phyloP scores from a whole-genome alignment of 495 filamentous ascomycete genomes.

The Sporormia fimetaria region DNA sequence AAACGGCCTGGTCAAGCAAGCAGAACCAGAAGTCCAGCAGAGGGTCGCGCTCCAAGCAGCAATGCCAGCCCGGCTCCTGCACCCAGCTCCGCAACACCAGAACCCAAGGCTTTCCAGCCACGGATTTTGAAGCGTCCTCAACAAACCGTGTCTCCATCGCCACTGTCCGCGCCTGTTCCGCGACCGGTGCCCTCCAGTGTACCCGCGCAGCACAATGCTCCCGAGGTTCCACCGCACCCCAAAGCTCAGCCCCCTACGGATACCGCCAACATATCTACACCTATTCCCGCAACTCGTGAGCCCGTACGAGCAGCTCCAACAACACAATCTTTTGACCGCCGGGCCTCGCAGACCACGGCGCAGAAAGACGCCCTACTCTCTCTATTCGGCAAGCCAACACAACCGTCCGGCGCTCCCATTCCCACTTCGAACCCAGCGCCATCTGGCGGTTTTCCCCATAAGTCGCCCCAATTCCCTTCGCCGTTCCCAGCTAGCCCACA shows the following conservation, averaged over 20 bases:
- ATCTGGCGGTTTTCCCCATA: too few relatives aligned
- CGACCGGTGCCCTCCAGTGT: not conserved
- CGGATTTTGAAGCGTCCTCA: slow-evolving; percentile 39
- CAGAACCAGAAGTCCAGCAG: slow-evolving; percentile 6
- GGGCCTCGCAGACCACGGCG: slow-evolving; percentile 34
- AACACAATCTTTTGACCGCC: slow-evolving; percentile 30
- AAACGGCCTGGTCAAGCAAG: not conserved
- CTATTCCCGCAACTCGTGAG: slow-evolving; percentile 18
- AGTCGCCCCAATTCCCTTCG: not conserved
- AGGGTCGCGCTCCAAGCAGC: slow-evolving; percentile 8
- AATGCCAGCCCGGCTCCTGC: slow-evolving; percentile 5
- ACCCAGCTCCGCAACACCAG: slow-evolving; percentile 23
- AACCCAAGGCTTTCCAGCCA: slow-evolving; percentile 44
- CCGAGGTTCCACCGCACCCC: not conserved
- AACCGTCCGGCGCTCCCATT: slow-evolving; percentile 27
- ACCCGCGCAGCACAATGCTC: not conserved
- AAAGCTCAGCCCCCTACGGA: slow-evolving; percentile 1
- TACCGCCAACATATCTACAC: not conserved
- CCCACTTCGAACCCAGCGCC: slow-evolving; percentile 18
- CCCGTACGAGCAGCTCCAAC: slow-evolving; percentile 18
- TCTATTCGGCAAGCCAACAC: slow-evolving; percentile 52
- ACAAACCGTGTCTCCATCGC: slow-evolving; percentile 1
- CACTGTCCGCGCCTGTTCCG: not conserved
- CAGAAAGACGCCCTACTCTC: slow-evolving; percentile 60
- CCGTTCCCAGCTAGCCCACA: slow-evolving; percentile 29